phyloP scores from a whole-genome alignment of 257 asterid species.

The Solanum chilense region DNA sequence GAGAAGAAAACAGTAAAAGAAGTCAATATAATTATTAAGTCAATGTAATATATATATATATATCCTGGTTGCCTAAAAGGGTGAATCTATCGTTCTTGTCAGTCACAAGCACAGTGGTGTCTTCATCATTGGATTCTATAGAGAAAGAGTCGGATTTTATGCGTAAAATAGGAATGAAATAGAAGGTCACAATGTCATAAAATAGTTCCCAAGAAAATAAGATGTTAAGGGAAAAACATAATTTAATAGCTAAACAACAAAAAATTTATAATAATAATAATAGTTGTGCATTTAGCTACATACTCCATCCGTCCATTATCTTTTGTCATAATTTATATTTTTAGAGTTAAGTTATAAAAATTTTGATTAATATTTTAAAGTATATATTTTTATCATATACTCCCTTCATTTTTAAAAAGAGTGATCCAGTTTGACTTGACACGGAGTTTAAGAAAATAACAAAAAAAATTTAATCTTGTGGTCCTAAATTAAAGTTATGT shows the following conservation, averaged over 20 bases:
- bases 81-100: neutral
- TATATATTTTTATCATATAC: too few relatives aligned
- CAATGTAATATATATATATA: neutral
- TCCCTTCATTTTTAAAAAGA: too few relatives aligned
- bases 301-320: too few relatives aligned
- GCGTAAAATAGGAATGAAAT: neutral
- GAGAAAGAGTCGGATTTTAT: neutral
- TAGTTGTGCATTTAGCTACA: neutral
- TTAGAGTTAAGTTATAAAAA: too few relatives aligned
- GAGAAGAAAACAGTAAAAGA: neutral
- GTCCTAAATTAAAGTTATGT: too few relatives aligned
- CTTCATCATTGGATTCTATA: neutral
- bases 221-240: neutral
- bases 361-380: too few relatives aligned
- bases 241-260: neutral
- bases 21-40: neutral
- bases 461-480: too few relatives aligned
- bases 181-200: neutral
- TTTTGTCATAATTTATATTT: too few relatives aligned
- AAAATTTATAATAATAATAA: neutral
- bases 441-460: too few relatives aligned
- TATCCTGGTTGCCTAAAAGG: neutral
- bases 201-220: neutral
- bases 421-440: fast-evolving
- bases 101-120: neutral